Base-by-base conservation (phyloP, 305 asterid genomes). In the Solanum hybrid region DNA sequence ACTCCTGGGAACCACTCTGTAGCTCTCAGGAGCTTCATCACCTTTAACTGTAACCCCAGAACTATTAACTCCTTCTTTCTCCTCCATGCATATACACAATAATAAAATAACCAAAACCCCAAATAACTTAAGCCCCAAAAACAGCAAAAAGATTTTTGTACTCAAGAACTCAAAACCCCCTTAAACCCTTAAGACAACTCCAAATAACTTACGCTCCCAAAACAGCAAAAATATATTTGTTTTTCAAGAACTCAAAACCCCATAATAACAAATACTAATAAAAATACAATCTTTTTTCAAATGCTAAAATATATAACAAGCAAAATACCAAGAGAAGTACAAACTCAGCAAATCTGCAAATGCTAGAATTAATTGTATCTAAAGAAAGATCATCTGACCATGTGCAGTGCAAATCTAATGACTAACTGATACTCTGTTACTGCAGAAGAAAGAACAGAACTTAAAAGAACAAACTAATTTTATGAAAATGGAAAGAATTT, bases 21-120 rank as follows among this genome's bases (percentile, higher is more conserved):
- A 94, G 92, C 95, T 93, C 85, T 92, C 94, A 80, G 96, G 95
- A 89, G 92, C 94, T 90, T 94, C 98, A 89, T 92, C 95, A 14
- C 94, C 94, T 90, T 90, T 94, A 36, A 91, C 92, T 80, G 96
- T 85, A 15, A 94, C 82, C 86, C 94, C 97, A 72, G 91, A 84
- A 92, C 94, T 91, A 92, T 91, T 94, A 60, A 95, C 86, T 64
- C 95, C 98, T 94, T 91, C 96, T 78, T 92, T 94, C 38, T 90
- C 98, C 94, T 95, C 98, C 99, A 97, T 97, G 93, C 94, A 92
- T 93, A 94, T 81, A 91, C 95, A 88, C 89, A 72, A 88, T 51
- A 34, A 75, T n/a, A 10, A 64, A 36, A 75, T 79, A 80, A 88
- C 73, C 90, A 78, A 40, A 88, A 92, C 76, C 79, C 77, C 76